phyloP scores from a whole-genome alignment of 2,329 filamentous ascomycete species.

The Teratosphaeria pseudoeucalypti region DNA sequence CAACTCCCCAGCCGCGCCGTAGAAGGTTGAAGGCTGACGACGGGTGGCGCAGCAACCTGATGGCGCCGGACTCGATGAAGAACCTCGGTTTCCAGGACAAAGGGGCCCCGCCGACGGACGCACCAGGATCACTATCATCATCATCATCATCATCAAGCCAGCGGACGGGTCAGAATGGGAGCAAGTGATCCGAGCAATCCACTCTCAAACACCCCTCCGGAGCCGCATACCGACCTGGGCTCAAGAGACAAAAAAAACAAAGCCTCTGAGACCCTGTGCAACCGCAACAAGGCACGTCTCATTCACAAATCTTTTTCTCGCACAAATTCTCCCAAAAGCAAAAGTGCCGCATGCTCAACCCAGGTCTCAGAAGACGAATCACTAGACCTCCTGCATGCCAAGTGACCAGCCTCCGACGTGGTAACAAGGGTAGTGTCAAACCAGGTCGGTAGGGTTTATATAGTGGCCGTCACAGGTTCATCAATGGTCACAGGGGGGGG shows the following conservation, averaged over 20 bases:
- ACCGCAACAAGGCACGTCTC: not conserved
- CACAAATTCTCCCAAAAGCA: not conserved
- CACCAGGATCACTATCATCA: not conserved
- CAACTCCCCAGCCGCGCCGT: too few relatives aligned
- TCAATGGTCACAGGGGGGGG: not conserved
- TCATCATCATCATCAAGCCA: not conserved
- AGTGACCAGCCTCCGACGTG: not conserved
- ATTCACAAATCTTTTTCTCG: too few relatives aligned
- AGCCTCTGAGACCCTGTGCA: not conserved
- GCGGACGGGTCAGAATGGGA: not conserved
- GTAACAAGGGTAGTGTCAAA: not conserved
- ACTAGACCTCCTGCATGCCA: not conserved
- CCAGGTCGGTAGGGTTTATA: not conserved
- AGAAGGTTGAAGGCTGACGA: not conserved
- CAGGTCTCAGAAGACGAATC: not conserved
- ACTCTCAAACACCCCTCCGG: not conserved
- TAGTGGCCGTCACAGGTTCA: not conserved
- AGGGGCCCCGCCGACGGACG: not conserved
- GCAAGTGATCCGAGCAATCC: not conserved
- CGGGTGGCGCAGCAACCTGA: slow-evolving; percentile 55
- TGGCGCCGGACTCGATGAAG: slow-evolving; percentile 91
- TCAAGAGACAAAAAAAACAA: too few relatives aligned
- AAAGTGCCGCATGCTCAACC: not conserved
- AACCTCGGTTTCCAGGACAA: slow-evolving; percentile 66
- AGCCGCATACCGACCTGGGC: not conserved